Evolutionary conservation across 1,284 basidiomycete genomes (phyloP).

Genomic region (Stygiomarasmius scandens): DNA sequence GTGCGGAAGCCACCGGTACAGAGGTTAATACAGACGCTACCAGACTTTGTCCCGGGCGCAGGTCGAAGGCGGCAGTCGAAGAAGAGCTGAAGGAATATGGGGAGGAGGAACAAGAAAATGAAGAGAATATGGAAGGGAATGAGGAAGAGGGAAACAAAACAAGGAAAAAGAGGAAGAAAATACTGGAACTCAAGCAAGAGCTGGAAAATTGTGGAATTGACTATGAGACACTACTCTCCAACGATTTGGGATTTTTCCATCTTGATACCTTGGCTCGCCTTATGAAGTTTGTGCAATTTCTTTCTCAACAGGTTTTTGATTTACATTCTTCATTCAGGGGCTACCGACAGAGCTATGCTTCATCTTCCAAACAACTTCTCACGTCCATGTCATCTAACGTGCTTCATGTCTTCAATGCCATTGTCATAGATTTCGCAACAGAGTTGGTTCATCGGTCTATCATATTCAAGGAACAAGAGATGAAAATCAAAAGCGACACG

Average conservation of each 20-base stretch:
- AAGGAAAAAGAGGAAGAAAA: constrained; percentile 22
- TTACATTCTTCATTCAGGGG: constrained; percentile 24
- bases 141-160: constrained; percentile 13
- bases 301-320: background rate
- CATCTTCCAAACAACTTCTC: constrained; percentile 16
- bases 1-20: constrained; percentile 51
- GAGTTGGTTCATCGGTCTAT: constrained; percentile 53
- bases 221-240: constrained; percentile 38
- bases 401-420: constrained; percentile 41
- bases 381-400: constrained; percentile 37
- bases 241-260: constrained; percentile 55
- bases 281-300: constrained; percentile 32
- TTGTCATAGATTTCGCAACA: constrained; percentile 52
- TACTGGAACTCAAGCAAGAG: constrained; percentile 45
- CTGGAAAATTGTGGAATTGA: constrained; percentile 47
- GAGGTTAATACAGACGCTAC: constrained; percentile 31
- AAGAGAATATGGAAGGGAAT: constrained; percentile 20
- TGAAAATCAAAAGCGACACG: constrained; percentile 52
- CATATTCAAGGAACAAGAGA: constrained; percentile 57
- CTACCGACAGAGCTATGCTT: constrained; percentile 34
- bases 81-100: constrained; percentile 19
- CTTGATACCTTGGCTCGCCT: constrained; percentile 39
- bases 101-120: constrained; percentile 33
- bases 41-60: constrained; percentile 52
- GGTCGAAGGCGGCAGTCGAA: constrained; percentile 21